These are phyloP conservation scores for Domatiomyces globalis DNA, from an alignment of 2,329 filamentous ascomycete genomes.

Conservation along the genomic window DNA sequence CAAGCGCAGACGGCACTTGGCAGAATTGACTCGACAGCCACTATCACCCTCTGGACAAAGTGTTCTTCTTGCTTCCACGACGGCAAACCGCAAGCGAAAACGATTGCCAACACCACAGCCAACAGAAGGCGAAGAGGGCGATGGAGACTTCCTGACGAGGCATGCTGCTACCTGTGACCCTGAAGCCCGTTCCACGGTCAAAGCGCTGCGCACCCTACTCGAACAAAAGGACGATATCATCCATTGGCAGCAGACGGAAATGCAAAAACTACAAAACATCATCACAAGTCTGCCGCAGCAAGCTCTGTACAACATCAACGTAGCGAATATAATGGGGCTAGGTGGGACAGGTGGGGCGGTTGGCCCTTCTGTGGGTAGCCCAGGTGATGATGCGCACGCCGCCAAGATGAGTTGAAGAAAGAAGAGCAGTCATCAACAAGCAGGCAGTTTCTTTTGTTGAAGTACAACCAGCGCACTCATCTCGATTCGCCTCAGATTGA, in stretches of 20 bases:
- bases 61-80: not conserved
- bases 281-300: conserved; percentile 9
- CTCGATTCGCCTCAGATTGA: not conserved
- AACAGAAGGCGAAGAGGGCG: not conserved
- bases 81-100: not conserved
- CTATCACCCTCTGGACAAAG: not conserved
- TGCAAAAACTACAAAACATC: conserved; percentile 9
- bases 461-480: not conserved
- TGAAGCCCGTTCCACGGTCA: conserved; percentile 5
- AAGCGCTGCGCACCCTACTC: conserved; percentile 6
- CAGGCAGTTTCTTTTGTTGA: not conserved
- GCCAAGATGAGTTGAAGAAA: not conserved
- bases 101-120: not conserved
- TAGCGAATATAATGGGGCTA: not conserved
- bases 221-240: conserved; percentile 10
- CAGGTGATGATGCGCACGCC: not conserved
- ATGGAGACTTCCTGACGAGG: not conserved
- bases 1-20: conserved; percentile 64
- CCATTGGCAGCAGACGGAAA: conserved; percentile 6
- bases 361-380: not conserved
- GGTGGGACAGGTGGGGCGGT: not conserved
- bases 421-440: too few species aligned
- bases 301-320: conserved; percentile 4
- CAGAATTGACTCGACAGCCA: not conserved
- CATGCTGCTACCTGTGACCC: not conserved